Evolutionary conservation across 805 yeast species (phyloP), one percentile per base, ranked within the genome.

Genomic region (Metschnikowia lunata): DNA sequence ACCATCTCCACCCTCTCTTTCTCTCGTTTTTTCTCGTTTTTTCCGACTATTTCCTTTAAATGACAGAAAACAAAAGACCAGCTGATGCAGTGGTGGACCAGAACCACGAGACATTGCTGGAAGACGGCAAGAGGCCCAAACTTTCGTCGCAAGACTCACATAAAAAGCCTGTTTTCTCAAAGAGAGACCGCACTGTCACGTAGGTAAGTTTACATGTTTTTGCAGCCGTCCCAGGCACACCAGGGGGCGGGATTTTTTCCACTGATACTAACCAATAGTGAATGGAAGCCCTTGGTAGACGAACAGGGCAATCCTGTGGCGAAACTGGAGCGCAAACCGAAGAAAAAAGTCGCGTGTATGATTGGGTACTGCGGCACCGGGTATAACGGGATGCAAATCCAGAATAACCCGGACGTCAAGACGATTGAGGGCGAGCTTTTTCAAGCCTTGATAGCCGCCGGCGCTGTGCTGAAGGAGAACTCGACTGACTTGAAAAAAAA

Each of bases 361-460:
- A 74, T 90, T 52, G 97, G 98, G 5, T 90, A 90, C 68, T 90
- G 97, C 62, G 98, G 98, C 34, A 83, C 96, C 1, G 97, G 97
- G 0, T 90, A 90, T 66, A 93, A 87, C 63, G 98, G 98, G 7
- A 88, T 90, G 96, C 98, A 90, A 65, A 69, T 84, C 51, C 75
- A 71, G 46, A 66, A 66, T 45, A 90, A 89, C 60, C 95, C 96
- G 1, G 95, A 90, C 14, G 79, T 79, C 34, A 81, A 82, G 60
- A 90, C 98, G 15, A 90, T 90, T 52, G 98, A 90, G 66, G 93
- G 90, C 11, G 97, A 87, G 39, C 59, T 90, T 7, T 91, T 88
- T 63, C 74, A 78, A 28, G 96, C 97, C 0, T 79, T 91, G 59
- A 75, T 88, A 57, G 76, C 77, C 45, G 89, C 96, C 2, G 97